Percentiles rank a stretch among this genome's conserved stretches.
Conservation (phyloP, 1,284 basidiomycete species). For the Apiotrichum veenhuisii region DNA sequence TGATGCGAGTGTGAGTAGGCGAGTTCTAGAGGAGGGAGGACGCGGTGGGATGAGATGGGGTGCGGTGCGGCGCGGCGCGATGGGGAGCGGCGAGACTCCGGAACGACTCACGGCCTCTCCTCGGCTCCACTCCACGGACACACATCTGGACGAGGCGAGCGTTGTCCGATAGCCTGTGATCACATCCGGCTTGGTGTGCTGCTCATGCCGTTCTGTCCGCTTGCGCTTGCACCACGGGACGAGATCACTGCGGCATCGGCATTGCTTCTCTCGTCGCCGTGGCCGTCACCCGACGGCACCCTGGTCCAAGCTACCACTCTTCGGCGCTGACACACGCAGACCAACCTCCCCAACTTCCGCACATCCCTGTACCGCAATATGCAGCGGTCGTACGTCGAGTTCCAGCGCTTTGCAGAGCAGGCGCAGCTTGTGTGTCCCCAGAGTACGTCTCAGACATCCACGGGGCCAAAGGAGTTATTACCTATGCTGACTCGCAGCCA, state of each 20-base stretch:
- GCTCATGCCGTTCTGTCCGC: no score
- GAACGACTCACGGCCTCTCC: no score
- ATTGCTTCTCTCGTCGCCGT: no score
- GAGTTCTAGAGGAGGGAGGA: background rate
- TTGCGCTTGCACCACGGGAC: no score
- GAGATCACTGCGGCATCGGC: no score
- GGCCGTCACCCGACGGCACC: no score
- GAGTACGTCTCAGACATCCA: slow-evolving; percentile 50
- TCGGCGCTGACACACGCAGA: slow-evolving; percentile 59
- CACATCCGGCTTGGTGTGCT: no score
- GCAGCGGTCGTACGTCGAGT: slow-evolving; percentile 83
- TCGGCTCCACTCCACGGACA: no score
- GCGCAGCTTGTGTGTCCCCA: slow-evolving; percentile 78
- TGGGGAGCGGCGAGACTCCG: no score
- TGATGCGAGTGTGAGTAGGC: slow-evolving; percentile 73
- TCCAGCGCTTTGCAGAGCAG: slow-evolving; percentile 85
- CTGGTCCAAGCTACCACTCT: no score
- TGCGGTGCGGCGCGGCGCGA: background rate
- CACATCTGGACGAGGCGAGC: no score
- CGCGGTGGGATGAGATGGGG: background rate
- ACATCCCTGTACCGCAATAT: slow-evolving; percentile 84
- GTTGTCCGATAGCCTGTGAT: no score
- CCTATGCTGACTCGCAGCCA: slow-evolving; percentile 52
- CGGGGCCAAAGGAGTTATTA: background rate
- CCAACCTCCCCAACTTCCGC: slow-evolving; percentile 85